Evolutionary conservation across 208 protist species (phyloP).

Genomic region (Phytomonas sp.): DNA sequence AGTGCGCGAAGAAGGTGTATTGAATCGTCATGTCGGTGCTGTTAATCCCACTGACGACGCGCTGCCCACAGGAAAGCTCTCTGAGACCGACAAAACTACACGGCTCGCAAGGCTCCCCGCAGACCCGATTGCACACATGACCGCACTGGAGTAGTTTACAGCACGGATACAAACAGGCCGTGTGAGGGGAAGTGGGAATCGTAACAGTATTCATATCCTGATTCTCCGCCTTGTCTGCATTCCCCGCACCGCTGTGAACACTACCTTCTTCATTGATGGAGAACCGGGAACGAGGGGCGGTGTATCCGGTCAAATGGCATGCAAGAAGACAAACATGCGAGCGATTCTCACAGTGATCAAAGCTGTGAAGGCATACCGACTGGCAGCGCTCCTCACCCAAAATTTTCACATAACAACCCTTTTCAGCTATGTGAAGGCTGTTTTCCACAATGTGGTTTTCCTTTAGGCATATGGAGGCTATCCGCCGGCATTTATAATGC

Average conservation of each 20-base stretch:
- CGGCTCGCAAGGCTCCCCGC: conserved; percentile 56
- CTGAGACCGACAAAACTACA: conserved; percentile 61
- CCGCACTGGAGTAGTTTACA: conserved; percentile 44
- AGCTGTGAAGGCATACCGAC: conserved; percentile 60
- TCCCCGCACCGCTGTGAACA: not conserved
- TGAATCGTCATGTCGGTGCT: conserved; percentile 26
- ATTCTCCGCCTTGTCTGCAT: not conserved
- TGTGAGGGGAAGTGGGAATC: conserved; percentile 19
- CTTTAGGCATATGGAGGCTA: conserved; percentile 28
- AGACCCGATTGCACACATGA: conserved; percentile 57
- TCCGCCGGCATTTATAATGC: conserved; percentile 57
- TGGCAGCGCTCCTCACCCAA: conserved; percentile 43
- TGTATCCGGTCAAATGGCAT: conserved; percentile 40
- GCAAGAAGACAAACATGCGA: conserved; percentile 64
- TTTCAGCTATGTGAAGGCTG: not conserved
- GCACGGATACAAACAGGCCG: conserved; percentile 71
- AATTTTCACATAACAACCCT: conserved; percentile 21
- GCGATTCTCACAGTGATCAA: conserved; percentile 38
- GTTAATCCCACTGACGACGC: conserved; percentile 59
- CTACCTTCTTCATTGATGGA: not conserved
- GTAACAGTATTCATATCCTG: conserved; percentile 2
- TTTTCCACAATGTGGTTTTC: conserved; percentile 13
- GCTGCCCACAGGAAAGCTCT: conserved; percentile 75
- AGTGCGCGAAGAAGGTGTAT: conserved; percentile 63
- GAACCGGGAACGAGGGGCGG: not conserved